Evolutionary conservation across 148 eudicot species (phyloP), one percentile per base, ranked within the genome.

Genomic region (Camellia lanceoleosa): DNA sequence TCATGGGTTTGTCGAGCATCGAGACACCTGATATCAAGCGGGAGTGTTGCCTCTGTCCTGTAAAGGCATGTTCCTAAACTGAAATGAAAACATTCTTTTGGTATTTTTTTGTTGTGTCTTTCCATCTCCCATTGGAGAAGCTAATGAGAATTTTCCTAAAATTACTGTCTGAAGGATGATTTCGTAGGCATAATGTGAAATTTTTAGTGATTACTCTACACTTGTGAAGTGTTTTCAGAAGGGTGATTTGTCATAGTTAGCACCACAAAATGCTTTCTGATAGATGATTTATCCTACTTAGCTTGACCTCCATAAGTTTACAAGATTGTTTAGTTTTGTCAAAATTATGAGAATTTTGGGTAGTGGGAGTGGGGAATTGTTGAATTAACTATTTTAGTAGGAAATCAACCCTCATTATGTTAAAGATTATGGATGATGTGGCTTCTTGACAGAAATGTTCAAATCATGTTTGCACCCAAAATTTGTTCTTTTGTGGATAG

Each of bases 41-140:
- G 62, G 94, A 96, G 79, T 96, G 99, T 76, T 96, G 99, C 85
- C 98, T 96, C 83, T 96, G 99, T 84, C 99, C 99, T 82, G 98
- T 96, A 70, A 94, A 92, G 97, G 99, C 86, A 92, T 83, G 87
- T n/a, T 23, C 63, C 80, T 47, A 23, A 19, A 42, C 80, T 55
- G 71, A 77, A 65, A 44, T 23, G 67, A 5, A 42, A 69, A 55
- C 71, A 42, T 44, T 62, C 61, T 46, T 12, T 47, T 20, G 2
- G 6, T 70, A 56, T 47, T 71, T 42, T 52, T 20, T 49, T 77
- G 2, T 20, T 58, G 58, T 58, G 59, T 55, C 68, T 73, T 61
- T 62, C 60, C 77, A 74, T 42, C 65, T 41, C 23, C 54, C 52
- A 42, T 59, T 38, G 7, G 76, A 38, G 49, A 30, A 14, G 62